Base-by-base conservation (phyloP, 2,329 filamentous ascomycete species). In the Stagonosporopsis chrysanthemi region DNA sequence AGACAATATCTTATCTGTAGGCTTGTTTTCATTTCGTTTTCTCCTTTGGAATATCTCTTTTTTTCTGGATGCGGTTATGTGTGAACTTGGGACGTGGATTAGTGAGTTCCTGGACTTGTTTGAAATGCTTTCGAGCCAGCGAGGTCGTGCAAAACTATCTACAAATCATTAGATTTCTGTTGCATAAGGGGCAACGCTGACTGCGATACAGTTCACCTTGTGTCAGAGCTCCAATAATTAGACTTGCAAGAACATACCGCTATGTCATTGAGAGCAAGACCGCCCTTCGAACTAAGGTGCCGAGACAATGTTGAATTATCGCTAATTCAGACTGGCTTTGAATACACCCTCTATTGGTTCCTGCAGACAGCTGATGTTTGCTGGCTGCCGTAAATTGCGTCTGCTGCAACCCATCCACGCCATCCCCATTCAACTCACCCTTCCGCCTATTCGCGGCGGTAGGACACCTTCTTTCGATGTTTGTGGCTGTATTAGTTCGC, bases 371-470 rank as follows among this genome's bases (percentile, higher is more conserved):
- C 31, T 41, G 17, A 12, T 41, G n/a, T 24, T 51, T 28, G 23
- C 39, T 51, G 39, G 22, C n/a, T 22, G 23, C 9, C 14, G 7
- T 29, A 22, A 42, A 11, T 6, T 33, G 39, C 23, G 28, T 42
- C 35, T 50, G 31, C 29, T 26, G 52, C 45, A 45, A 39, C 38
- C 46, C 19, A 40, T 17, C n/a, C 23, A 35, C 22, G 11, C 46
- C 8, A 28, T 50, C 41, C 35, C 12, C n/a, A n/a, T 50, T 45
- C 14, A 3, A 42, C 23, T 33, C 28, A 42, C 46, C 51, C 41
- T 56, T 46, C 22, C 28, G 28, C 44, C 14, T 19, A 7, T 14
- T 52, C 40, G 33, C 17, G n/a, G 19, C 45, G 40, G 50, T 46
- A 26, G 40, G 24, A 19, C 17, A 35, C n/a, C 41, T 41, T 36